Conservation (phyloP, 192 early-diverging fungal species). For the Chytriomyces sp. region DNA sequence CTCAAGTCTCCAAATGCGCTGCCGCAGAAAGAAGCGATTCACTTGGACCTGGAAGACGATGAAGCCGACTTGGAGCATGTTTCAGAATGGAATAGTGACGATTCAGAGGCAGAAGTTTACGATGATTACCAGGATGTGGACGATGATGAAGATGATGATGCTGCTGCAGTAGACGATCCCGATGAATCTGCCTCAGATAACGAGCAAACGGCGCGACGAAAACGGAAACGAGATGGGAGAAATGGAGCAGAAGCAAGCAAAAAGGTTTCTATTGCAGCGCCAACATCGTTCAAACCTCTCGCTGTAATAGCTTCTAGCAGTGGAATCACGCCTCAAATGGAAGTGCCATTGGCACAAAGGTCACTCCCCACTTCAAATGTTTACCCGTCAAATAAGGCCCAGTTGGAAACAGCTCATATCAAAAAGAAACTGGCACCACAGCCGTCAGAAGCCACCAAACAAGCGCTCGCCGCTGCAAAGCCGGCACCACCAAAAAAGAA, state of each 20-base stretch:
- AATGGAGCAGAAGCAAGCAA: background rate
- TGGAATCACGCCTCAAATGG: too few relatives aligned
- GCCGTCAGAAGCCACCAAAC: conserved; percentile 4
- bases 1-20: background rate
- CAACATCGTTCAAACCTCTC: background rate
- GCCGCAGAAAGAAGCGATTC: background rate
- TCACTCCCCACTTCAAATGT: too few relatives aligned
- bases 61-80: conserved; percentile 20
- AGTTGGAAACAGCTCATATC: background rate
- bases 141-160: conserved; percentile 30
- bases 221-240: background rate
- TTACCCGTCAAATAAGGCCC: background rate
- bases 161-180: conserved; percentile 10
- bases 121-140: background rate
- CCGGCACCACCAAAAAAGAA: conserved; percentile 20
- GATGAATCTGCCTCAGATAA: background rate
- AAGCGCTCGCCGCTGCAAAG: conserved; percentile 4
- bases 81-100: conserved; percentile 40
- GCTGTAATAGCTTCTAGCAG: too few relatives aligned
- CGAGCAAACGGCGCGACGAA: background rate
- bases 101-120: conserved; percentile 16
- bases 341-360: too few relatives aligned
- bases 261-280: background rate
- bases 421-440: background rate
- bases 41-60: background rate